phyloP scores from a whole-genome alignment of 108 stramenopile species.

The Phaeodactylum tricornutum region DNA sequence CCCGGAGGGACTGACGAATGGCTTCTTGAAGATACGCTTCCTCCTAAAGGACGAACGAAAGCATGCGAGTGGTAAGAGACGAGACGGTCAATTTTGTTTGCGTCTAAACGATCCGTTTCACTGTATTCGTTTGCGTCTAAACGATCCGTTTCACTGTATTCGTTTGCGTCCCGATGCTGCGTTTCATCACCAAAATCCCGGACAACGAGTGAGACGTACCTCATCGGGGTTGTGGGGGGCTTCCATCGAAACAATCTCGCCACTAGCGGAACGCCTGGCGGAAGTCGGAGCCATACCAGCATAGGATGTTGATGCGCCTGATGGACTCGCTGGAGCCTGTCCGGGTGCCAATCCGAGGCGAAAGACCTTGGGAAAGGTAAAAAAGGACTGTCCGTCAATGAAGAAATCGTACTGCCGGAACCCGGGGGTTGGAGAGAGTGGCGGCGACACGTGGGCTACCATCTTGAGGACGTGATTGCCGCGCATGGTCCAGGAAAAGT shows the following conservation, averaged over 20 bases:
- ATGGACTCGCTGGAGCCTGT: not conserved
- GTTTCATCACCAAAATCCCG: not conserved
- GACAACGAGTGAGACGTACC: conserved; percentile 18
- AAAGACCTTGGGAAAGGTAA: conserved; percentile 82
- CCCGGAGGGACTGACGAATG: conserved; percentile 62
- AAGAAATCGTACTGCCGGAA: conserved; percentile 89
- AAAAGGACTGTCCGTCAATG: conserved; percentile 82
- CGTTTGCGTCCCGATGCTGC: too few relatives aligned
- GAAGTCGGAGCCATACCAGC: conserved; percentile 1
- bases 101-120: too few relatives aligned
- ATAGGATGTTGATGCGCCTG: not conserved
- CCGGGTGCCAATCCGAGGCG: conserved; percentile 53
- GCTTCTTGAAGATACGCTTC: conserved; percentile 78
- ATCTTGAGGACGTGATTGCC: conserved; percentile 87
- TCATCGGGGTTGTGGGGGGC: conserved; percentile 80
- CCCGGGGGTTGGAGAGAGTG: conserved; percentile 61
- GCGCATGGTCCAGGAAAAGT: conserved; percentile 77
- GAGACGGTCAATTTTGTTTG: not conserved
- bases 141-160: too few relatives aligned
- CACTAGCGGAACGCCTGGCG: conserved; percentile 4
- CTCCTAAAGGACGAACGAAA: conserved; percentile 23
- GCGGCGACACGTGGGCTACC: conserved; percentile 74
- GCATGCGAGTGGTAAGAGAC: conserved; percentile 3
- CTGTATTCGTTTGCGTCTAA: too few relatives aligned
- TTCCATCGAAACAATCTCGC: conserved; percentile 53